These are phyloP conservation scores for Neurospora sp. DNA, from an alignment of 495 filamentous ascomycete species.

Conservation along the genomic window DNA sequence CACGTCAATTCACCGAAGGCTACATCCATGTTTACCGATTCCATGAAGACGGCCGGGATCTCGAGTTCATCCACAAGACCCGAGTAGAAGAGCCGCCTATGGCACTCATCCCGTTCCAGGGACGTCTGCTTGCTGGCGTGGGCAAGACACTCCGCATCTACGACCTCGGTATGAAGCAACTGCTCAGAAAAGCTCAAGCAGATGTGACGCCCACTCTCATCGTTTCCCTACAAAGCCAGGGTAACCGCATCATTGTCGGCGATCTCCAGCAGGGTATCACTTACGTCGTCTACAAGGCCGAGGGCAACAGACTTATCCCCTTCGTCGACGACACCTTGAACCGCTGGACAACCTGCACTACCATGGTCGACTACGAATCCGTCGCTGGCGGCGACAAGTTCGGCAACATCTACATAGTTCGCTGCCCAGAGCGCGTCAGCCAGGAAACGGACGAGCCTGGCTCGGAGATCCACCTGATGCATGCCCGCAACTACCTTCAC, in stretches of 20 bases:
- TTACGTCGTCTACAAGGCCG: slow-evolving; percentile 87
- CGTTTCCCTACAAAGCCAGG: slow-evolving; percentile 80
- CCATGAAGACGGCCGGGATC: slow-evolving; percentile 68
- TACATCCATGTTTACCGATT: slow-evolving; percentile 93
- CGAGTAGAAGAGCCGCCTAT: slow-evolving; percentile 79
- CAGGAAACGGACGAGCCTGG: slow-evolving; percentile 89
- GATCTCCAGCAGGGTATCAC: slow-evolving; percentile 87
- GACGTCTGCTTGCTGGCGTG: slow-evolving; percentile 73
- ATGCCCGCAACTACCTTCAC: slow-evolving; percentile 80
- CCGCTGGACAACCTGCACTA: slow-evolving; percentile 75
- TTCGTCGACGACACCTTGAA: slow-evolving; percentile 85
- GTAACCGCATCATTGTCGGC: slow-evolving; percentile 80
- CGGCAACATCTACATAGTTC: slow-evolving; percentile 87
- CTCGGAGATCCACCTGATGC: slow-evolving; percentile 76
- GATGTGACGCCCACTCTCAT: slow-evolving; percentile 73
- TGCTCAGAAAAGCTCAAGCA: slow-evolving; percentile 84
- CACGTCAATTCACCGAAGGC: slow-evolving; percentile 63
- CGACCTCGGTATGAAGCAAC: slow-evolving; percentile 80
- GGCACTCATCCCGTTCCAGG: slow-evolving; percentile 86
- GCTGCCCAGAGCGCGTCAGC: slow-evolving; percentile 76
- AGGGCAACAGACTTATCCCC: slow-evolving; percentile 81
- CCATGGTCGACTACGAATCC: slow-evolving; percentile 97
- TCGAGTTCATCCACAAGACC: slow-evolving; percentile 96
- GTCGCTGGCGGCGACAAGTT: slow-evolving; percentile 95
- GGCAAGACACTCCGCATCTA: slow-evolving; percentile 77